These are phyloP conservation scores for Corrigiola litoralis DNA, from an alignment of 179 eudicot genomes.

Conservation along the genomic window DNA sequence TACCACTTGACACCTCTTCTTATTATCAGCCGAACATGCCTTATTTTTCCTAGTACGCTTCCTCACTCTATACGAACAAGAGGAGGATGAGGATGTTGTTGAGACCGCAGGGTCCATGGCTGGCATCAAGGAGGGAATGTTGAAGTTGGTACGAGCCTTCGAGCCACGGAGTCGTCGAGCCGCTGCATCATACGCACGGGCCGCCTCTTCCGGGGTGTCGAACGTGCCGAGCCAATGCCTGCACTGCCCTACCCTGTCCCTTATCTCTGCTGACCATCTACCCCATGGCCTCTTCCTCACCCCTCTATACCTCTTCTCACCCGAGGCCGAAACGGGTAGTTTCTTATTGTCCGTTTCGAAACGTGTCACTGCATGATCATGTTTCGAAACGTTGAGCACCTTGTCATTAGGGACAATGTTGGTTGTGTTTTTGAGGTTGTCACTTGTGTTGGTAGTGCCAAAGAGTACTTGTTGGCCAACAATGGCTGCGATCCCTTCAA, in stretches of 20 bases:
- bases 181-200: slow-evolving; percentile 80
- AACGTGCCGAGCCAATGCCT: slow-evolving; percentile 90
- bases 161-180: slow-evolving; percentile 67
- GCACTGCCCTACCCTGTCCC: slow-evolving; percentile 78
- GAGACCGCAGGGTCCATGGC: neutral
- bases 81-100: slow-evolving; percentile 30
- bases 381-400: slow-evolving; percentile 10
- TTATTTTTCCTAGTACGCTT: neutral
- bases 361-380: neutral
- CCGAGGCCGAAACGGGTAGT: slow-evolving; percentile 4
- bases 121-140: slow-evolving; percentile 31
- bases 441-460: slow-evolving; percentile 21
- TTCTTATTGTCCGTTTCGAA: neutral
- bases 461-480: slow-evolving; percentile 63
- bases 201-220: slow-evolving; percentile 84
- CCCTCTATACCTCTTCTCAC: slow-evolving; percentile 55
- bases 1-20: slow-evolving; percentile 28
- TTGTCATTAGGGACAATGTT: neutral
- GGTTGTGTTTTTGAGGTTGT: neutral
- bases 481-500: slow-evolving; percentile 83
- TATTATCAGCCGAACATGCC: neutral
- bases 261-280: slow-evolving; percentile 82
- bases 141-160: slow-evolving; percentile 66
- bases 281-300: slow-evolving; percentile 90
- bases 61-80: slow-evolving; percentile 13